phyloP scores from a whole-genome alignment of 305 asterid species.

The Solanum chacoense region DNA sequence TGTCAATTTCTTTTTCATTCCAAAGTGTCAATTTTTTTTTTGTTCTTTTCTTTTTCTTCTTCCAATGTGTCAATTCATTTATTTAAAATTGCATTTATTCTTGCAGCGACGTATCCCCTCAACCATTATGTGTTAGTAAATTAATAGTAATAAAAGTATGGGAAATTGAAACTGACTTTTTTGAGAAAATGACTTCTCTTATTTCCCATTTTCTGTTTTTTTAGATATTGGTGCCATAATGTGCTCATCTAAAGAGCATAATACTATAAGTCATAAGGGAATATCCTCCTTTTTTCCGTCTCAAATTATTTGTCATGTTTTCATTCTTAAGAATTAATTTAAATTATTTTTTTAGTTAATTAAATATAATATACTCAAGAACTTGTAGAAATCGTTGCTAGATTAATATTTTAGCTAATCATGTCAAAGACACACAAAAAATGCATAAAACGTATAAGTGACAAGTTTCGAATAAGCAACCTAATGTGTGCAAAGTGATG shows the following conservation, averaged over 20 bases:
- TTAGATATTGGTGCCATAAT: constrained; percentile 1
- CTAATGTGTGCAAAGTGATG: no score
- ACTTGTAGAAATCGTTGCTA: neutral
- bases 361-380: neutral
- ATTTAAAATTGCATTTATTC: neutral
- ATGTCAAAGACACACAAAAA: no score
- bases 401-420: no score
- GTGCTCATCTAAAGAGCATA: neutral
- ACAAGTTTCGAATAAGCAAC: no score
- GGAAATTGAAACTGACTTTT: constrained; percentile 12
- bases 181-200: constrained; percentile 12
- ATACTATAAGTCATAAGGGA: neutral
- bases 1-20: neutral
- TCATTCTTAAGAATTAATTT: neutral
- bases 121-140: neutral
- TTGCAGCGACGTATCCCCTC: neutral
- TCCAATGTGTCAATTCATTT: neutral
- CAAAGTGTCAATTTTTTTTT: neutral
- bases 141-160: neutral
- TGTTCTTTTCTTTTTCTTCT: neutral
- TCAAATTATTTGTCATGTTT: neutral
- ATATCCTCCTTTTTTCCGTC: neutral
- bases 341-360: neutral
- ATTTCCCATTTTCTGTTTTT: neutral
- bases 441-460: no score